These are phyloP conservation scores for Beauveria bassiana DNA, from an alignment of 2,329 filamentous ascomycete species.

Conservation along the genomic window DNA sequence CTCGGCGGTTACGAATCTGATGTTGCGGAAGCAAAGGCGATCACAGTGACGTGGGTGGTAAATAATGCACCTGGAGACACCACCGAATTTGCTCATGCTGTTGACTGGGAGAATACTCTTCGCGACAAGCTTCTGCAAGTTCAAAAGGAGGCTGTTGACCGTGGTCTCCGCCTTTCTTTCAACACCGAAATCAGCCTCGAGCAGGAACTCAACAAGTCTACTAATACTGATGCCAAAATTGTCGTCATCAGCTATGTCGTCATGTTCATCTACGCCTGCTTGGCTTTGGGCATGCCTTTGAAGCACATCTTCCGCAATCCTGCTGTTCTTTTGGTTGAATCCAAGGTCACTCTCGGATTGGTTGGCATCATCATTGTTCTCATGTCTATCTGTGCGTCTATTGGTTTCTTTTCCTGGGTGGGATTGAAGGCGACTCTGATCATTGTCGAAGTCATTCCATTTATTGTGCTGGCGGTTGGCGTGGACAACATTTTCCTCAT, in stretches of 20 bases:
- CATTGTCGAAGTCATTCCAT: slow-evolving; percentile 97
- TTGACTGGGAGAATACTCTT: slow-evolving; percentile 82
- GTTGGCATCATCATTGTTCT: slow-evolving; percentile 91
- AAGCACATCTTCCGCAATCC: slow-evolving; percentile 75
- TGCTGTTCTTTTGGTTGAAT: slow-evolving; percentile 79
- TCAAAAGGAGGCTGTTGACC: slow-evolving; percentile 68
- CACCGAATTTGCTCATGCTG: slow-evolving; percentile 60
- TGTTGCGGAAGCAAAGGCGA: slow-evolving; percentile 65
- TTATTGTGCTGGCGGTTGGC: slow-evolving; percentile 90
- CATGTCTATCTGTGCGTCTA: slow-evolving; percentile 94
- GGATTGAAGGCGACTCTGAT: slow-evolving; percentile 94
- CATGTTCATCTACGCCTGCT: slow-evolving; percentile 96
- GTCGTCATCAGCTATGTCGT: slow-evolving; percentile 93
- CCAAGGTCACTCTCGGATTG: slow-evolving; percentile 93
- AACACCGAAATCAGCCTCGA: slow-evolving; percentile 92
- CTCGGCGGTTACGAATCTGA: slow-evolving; percentile 71
- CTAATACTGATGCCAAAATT: slow-evolving; percentile 96
- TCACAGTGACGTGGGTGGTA: slow-evolving; percentile 92
- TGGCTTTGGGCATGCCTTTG: slow-evolving; percentile 82
- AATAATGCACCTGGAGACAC: slow-evolving; percentile 75
- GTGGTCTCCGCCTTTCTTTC: slow-evolving; percentile 84
- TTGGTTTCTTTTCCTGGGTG: slow-evolving; percentile 86
- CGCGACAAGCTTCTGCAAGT: slow-evolving; percentile 67
- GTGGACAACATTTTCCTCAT: slow-evolving; percentile 99
- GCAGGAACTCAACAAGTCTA: slow-evolving; percentile 93